phyloP scores from a whole-genome alignment of 805 yeast genomes.

The Candida quercuum region DNA sequence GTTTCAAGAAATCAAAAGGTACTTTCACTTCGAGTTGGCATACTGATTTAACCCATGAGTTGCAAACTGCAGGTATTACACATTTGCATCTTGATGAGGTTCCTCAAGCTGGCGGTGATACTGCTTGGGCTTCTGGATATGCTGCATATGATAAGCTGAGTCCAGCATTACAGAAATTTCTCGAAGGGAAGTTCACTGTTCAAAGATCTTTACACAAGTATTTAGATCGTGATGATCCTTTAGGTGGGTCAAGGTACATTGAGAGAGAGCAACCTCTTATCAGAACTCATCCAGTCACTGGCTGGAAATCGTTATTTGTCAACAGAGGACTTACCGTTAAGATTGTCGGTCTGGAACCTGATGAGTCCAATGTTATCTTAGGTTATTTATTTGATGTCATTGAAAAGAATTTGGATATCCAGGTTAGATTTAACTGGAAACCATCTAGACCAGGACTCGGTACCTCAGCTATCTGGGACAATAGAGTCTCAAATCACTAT shows the following conservation, averaged over 20 bases:
- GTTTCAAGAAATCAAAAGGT: slow-evolving; percentile 6
- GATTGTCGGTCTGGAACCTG: slow-evolving; percentile 45
- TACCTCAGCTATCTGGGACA: slow-evolving; percentile 56
- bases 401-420: slow-evolving; percentile 48
- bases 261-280: slow-evolving; percentile 53
- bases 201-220: slow-evolving; percentile 36
- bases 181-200: slow-evolving; percentile 47
- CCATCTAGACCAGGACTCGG: slow-evolving; percentile 34
- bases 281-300: slow-evolving; percentile 59
- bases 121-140: slow-evolving; percentile 51
- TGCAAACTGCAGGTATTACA: slow-evolving; percentile 48
- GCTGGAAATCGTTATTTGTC: slow-evolving; percentile 52
- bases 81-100: slow-evolving; percentile 45
- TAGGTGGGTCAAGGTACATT: slow-evolving; percentile 38
- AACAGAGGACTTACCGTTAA: slow-evolving; percentile 42
- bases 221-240: slow-evolving; percentile 35
- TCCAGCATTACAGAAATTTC: slow-evolving; percentile 42
- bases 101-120: slow-evolving; percentile 50
- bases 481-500: slow-evolving; percentile 47
- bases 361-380: slow-evolving; percentile 40
- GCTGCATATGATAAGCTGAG: slow-evolving; percentile 53
- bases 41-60: slow-evolving; percentile 46
- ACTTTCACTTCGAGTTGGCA: slow-evolving; percentile 42
- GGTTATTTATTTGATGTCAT: slow-evolving; percentile 37
- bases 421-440: slow-evolving; percentile 49